Conservation (phyloP, 345 rosid species). For the Litchi chinensis region DNA sequence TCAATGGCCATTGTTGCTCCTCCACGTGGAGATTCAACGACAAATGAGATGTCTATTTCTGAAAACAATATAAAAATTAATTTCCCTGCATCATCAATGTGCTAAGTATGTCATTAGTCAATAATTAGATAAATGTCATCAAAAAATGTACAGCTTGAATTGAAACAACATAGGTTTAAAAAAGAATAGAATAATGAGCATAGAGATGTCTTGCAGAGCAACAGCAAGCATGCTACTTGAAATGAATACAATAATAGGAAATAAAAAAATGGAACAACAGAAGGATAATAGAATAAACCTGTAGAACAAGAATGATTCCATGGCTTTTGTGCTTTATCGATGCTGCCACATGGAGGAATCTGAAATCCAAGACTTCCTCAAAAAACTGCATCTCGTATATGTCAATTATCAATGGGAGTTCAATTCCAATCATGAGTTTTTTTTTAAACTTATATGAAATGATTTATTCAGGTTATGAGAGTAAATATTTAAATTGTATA, state of each 20-base stretch:
- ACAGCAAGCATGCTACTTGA: neutral
- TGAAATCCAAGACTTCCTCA: too few relatives aligned
- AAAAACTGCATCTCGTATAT: neutral
- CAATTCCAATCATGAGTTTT: too few relatives aligned
- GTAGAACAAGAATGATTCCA: neutral
- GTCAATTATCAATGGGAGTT: too few relatives aligned
- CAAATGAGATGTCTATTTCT: conserved; percentile 23
- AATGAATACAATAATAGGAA: neutral
- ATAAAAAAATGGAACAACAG: neutral
- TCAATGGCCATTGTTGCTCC: conserved; percentile 31
- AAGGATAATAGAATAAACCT: neutral
- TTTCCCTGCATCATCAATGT: neutral
- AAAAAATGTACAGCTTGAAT: neutral
- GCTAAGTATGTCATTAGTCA: neutral
- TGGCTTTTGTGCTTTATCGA: neutral
- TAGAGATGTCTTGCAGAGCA: neutral
- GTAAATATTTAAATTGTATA: too few relatives aligned
- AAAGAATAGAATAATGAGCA: too few relatives aligned
- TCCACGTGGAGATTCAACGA: conserved; percentile 43
- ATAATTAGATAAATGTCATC: neutral
- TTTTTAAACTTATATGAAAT: too few relatives aligned
- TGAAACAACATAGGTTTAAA: neutral
- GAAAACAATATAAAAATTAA: neutral
- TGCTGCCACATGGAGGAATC: neutral
- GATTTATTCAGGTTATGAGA: too few relatives aligned